Evolutionary conservation across 306 rosid genomes (phyloP).

Genomic region (Cicer pinnatifidum): DNA sequence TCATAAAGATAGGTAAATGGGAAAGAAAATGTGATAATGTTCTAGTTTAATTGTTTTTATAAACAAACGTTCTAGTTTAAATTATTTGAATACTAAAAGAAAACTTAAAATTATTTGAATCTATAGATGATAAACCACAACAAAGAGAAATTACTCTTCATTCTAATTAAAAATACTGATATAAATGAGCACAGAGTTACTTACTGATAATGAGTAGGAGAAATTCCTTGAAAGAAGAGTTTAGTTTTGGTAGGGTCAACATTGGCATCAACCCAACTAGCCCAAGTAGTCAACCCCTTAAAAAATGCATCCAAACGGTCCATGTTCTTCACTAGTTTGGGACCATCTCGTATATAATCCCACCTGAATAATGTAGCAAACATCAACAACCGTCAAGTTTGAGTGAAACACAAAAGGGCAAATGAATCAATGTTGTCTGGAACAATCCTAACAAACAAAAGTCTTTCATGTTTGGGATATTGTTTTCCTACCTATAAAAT

Average conservation of each 20-base stretch:
- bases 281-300: constrained; percentile 82
- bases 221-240: constrained; percentile 86
- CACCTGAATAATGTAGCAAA: constrained; percentile 59
- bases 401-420: background rate
- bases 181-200: constrained; percentile 33
- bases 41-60: too few species aligned
- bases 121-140: too few species aligned
- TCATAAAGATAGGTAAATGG: too few species aligned
- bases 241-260: constrained; percentile 63
- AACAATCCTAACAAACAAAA: too few species aligned
- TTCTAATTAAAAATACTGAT: too few species aligned
- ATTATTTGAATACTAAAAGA: too few species aligned
- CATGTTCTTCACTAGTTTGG: constrained; percentile 58
- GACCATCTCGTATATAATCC: constrained; percentile 75
- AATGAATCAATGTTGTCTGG: background rate
- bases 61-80: too few species aligned
- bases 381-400: constrained; percentile 16
- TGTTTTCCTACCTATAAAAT: too few species aligned
- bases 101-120: too few species aligned
- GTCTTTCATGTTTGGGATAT: too few species aligned
- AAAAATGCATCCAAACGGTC: constrained; percentile 74
- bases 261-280: constrained; percentile 73
- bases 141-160: too few species aligned
- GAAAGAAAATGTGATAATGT: too few species aligned
- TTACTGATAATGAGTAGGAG: constrained; percentile 87